Percentiles rank a stretch among this genome's conserved stretches.
These are phyloP conservation scores for Colletotrichum theobromicola DNA, from an alignment of 2,329 filamentous ascomycete species.

Conservation along the genomic window DNA sequence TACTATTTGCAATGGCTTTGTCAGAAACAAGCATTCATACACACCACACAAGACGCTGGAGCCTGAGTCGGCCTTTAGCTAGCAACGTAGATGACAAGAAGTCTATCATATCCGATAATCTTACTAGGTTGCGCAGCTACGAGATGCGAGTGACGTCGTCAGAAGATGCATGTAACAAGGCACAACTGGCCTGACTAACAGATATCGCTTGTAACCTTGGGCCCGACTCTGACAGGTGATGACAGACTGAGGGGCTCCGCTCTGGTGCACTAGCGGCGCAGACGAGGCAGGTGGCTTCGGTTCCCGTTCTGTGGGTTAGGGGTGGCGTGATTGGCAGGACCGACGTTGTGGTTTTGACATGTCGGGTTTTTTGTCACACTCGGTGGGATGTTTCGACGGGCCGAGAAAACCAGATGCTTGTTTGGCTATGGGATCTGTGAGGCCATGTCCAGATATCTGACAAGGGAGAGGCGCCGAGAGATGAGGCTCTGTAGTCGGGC, in stretches of 20 bases:
- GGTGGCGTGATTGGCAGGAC: slow-evolving; percentile 6
- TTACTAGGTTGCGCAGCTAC: too few species aligned
- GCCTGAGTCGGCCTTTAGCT: not conserved
- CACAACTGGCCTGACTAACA: not conserved
- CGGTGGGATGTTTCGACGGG: not conserved
- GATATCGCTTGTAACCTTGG: not conserved
- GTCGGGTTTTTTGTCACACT: not conserved
- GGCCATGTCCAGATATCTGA: not conserved
- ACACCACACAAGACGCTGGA: not conserved
- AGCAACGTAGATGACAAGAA: slow-evolving; percentile 7
- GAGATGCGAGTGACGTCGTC: not conserved
- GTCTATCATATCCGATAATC: not conserved
- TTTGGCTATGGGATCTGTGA: not conserved
- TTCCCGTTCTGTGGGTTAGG: not conserved
- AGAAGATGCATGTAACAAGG: not conserved
- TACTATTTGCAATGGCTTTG: slow-evolving; percentile 13
- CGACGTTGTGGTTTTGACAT: not conserved
- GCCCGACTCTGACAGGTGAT: not conserved
- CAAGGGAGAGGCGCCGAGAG: not conserved
- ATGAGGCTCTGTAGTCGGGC: not conserved
- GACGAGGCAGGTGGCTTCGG: not conserved
- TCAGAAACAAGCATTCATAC: not conserved
- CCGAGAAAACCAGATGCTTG: not conserved
- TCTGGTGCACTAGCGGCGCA: slow-evolving; percentile 1
- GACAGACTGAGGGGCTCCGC: not conserved